Evolutionary conservation across 805 yeast species (phyloP).

Genomic region (Kazachstania psychrophila): DNA sequence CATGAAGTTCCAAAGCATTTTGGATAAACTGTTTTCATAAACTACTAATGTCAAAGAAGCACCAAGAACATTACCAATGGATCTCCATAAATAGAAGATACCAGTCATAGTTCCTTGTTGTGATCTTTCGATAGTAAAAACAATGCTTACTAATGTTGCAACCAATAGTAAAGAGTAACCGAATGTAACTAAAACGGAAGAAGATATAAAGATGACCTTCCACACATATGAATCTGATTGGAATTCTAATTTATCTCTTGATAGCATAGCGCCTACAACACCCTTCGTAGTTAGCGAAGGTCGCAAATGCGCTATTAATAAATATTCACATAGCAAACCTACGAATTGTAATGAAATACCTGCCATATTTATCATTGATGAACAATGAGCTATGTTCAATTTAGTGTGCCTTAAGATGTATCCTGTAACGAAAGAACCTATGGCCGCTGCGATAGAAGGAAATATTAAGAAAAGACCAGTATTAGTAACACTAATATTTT

Average conservation of each 20-base stretch:
- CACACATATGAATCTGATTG: constrained; percentile 17
- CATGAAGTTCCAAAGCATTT: constrained; percentile 29
- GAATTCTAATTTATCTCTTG: constrained; percentile 6
- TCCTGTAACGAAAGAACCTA: constrained; percentile 51
- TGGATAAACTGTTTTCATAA: constrained; percentile 29
- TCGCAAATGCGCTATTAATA: constrained; percentile 12
- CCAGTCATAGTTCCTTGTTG: constrained; percentile 43
- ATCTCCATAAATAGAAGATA: constrained; percentile 41
- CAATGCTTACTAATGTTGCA: constrained; percentile 48
- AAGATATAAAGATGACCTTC: constrained; percentile 24
- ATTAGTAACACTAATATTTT: constrained; percentile 41
- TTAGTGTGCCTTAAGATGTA: constrained; percentile 31
- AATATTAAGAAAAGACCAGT: constrained; percentile 50
- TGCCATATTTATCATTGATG: constrained; percentile 18
- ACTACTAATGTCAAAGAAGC: constrained; percentile 35
- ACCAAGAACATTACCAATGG: constrained; percentile 40
- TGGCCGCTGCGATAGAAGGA: constrained; percentile 45
- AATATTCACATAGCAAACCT: constrained; percentile 14
- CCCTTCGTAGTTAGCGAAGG: constrained; percentile 12
- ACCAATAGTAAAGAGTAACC: constrained; percentile 47
- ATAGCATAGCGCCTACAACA: constrained; percentile 2
- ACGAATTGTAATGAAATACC: constrained; percentile 19
- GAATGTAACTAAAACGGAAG: constrained; percentile 35
- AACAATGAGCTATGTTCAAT: constrained; percentile 23
- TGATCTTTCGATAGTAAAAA: constrained; percentile 36